Evolutionary conservation across 208 protist genomes (phyloP), one percentile per base, ranked within the genome.

Genomic region (Leishmania mexicana): DNA sequence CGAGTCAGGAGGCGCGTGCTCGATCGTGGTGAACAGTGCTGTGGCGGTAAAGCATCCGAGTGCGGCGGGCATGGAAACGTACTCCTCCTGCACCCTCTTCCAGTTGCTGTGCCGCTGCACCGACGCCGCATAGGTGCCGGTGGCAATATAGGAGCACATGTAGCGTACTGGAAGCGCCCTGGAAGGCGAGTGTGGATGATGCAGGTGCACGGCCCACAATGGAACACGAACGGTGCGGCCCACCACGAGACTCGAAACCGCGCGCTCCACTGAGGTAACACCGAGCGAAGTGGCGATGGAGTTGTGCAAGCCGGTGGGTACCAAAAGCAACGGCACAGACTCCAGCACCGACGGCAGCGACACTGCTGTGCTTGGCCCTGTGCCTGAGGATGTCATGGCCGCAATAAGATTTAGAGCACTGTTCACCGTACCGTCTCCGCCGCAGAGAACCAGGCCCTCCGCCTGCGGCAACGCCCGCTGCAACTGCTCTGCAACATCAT

Each of bases 401-500:
- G 79, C 90, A 10, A 96, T 65, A n/a, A 90, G 77, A 71, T 97
- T 95, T 28, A 91, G 88, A 19, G 92, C 83, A 65, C 88, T 90
- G 81, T 89, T 93, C 57, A 97, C 76, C 10, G 94, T 97, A 40
- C 94, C 94, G 76, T 97, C 94, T 17, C 94, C 94, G 49, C 94
- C 94, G 73, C 86, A 90, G 5, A 96, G 84, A 35, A 96, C 72
- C 0, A 96, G 76, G 6, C 83, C 85, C 79, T 96, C 91, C 2
- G 81, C 75, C 31, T 45, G 58, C 8, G 68, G 81, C 40, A 89
- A 57, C 7, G 78, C 45, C 19, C 67, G 76, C 17, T 60, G 58
- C 7, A 89, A 24, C 68, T 64, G 53, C 3, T 84, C 76, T 0
- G 65, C 60, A 10, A 94, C 72, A 60, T 80, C 83, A 49, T 90